These are phyloP conservation scores for Lachancea quebecensis DNA, from an alignment of 805 yeast species.

Conservation along the genomic window DNA sequence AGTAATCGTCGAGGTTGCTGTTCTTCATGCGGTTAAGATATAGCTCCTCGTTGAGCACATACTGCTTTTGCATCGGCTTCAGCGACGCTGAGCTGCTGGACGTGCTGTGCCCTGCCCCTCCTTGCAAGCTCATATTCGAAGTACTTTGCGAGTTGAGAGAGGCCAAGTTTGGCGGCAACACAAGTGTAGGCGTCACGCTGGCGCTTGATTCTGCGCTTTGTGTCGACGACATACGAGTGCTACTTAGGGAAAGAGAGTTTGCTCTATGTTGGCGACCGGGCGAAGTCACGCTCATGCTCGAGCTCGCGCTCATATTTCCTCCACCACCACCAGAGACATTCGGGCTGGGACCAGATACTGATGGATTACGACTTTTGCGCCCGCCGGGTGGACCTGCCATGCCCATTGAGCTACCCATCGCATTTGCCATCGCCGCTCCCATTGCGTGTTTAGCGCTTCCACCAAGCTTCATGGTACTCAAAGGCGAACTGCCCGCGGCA, in stretches of 20 bases:
- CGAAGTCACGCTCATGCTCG: background rate
- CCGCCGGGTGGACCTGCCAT: conserved; percentile 13
- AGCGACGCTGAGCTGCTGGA: conserved; percentile 5
- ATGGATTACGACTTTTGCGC: conserved; percentile 18
- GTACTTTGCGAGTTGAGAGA: conserved; percentile 20
- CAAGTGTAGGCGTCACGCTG: conserved; percentile 18
- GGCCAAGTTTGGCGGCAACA: conserved; percentile 24
- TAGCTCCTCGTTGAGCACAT: conserved; percentile 52
- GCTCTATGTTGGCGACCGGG: conserved; percentile 7
- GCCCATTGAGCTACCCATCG: background rate
- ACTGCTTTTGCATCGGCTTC: conserved; percentile 25
- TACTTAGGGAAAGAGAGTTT: conserved; percentile 6
- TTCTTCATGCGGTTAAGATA: conserved; percentile 58
- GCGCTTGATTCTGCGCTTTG: conserved; percentile 1
- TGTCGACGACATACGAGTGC: conserved; percentile 4
- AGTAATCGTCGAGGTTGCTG: conserved; percentile 60
- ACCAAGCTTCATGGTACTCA: conserved; percentile 6
- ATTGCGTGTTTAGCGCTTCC: conserved; percentile 5
- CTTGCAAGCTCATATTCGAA: conserved; percentile 7
- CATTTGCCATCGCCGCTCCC: conserved; percentile 3
- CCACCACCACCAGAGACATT: background rate
- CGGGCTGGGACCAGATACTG: conserved; percentile 12
- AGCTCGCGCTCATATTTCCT: conserved; percentile 1
- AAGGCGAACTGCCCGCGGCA: conserved; percentile 3
- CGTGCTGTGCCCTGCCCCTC: background rate